Evolutionary conservation across 176 grass and related monocot species (phyloP).

Genomic region (Aegilops tauschii): DNA sequence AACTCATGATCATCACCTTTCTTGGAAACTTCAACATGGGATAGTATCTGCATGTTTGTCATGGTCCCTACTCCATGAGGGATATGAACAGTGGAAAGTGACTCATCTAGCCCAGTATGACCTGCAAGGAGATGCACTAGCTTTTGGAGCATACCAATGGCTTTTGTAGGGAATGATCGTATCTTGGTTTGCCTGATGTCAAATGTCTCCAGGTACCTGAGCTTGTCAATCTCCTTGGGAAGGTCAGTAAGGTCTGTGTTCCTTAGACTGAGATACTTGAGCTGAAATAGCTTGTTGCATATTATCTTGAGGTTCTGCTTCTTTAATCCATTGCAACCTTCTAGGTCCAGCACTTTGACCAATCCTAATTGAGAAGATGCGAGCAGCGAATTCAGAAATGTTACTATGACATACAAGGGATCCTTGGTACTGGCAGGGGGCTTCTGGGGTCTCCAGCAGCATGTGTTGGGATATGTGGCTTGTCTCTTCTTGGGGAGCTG

Average conservation of each 20-base stretch:
- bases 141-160: neutral
- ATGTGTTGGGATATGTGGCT: neutral
- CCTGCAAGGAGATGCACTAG: neutral
- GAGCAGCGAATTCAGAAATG: neutral
- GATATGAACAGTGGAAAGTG: neutral
- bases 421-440: neutral
- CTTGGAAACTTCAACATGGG: neutral
- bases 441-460: no score
- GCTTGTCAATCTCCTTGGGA: neutral
- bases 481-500: neutral
- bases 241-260: neutral
- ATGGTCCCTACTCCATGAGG: neutral
- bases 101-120: neutral
- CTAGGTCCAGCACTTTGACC: neutral
- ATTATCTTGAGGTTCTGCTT: neutral
- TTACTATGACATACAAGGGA: neutral
- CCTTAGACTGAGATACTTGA: neutral
- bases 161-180: neutral
- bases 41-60: neutral
- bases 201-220: neutral
- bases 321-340: neutral
- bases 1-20: neutral
- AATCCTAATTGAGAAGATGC: neutral
- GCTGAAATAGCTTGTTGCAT: neutral
- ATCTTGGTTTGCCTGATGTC: neutral